These are phyloP conservation scores for Colletotrichum truncatum DNA, from an alignment of 2,329 filamentous ascomycete species.

Conservation along the genomic window DNA sequence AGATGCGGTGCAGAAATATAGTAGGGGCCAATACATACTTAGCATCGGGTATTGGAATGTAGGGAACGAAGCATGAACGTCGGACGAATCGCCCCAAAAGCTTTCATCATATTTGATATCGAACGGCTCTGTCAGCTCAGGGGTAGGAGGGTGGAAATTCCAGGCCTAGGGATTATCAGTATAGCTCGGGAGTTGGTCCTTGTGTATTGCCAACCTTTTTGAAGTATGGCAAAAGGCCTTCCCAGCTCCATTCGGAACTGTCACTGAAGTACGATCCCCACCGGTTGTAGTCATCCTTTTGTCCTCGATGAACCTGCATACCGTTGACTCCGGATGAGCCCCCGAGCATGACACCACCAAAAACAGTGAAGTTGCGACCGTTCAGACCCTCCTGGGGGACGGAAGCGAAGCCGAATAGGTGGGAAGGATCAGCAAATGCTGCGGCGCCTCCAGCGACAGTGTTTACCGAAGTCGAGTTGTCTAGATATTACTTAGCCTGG, in stretches of 20 bases:
- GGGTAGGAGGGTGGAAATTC: constrained; percentile 34
- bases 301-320: constrained; percentile 38
- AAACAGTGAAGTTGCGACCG: constrained; percentile 28
- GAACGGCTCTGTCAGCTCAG: constrained; percentile 31
- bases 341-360: constrained; percentile 36
- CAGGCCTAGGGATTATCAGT: constrained; percentile 26
- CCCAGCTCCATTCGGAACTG: constrained; percentile 37
- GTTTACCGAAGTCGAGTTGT: constrained; percentile 36
- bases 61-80: constrained; percentile 37
- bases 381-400: constrained; percentile 30
- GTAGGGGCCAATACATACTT: constrained; percentile 6
- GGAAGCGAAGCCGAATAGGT: constrained; percentile 25
- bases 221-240: constrained; percentile 39
- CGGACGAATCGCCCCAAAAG: constrained; percentile 35
- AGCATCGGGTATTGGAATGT: constrained; percentile 34
- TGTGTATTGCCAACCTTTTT: constrained; percentile 33
- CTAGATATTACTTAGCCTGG: constrained; percentile 11
- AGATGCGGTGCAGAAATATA: neutral
- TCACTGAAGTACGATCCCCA: constrained; percentile 36
- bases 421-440: constrained; percentile 10
- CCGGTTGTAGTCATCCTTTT: constrained; percentile 38
- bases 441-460: constrained; percentile 27
- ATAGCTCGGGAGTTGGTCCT: neutral
- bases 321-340: constrained; percentile 40
- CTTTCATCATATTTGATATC: constrained; percentile 37